Evolutionary conservation across 352 stramenopile genomes (phyloP), one percentile per base, ranked within the genome.

Genomic region (Thalassiosira delicatula): DNA sequence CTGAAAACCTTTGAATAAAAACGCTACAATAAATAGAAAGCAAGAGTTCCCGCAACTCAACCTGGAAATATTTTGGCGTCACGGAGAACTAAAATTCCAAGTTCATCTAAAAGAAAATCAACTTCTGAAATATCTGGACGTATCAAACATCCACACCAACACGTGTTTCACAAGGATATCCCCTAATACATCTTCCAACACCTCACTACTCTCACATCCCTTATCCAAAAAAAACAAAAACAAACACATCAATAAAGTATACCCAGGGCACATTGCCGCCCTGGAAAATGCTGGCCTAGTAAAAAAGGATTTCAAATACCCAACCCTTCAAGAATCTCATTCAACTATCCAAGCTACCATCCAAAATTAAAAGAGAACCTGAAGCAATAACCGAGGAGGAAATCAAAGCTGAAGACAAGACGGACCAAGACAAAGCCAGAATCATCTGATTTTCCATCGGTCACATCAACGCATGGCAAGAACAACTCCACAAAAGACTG

Each of bases 21-120:
- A n/a, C n/a, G n/a, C n/a, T n/a, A n/a, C n/a, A n/a, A n/a, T n/a
- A n/a, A n/a, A n/a, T n/a, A n/a, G n/a, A n/a, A n/a, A n/a, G n/a
- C n/a, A n/a, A n/a, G n/a, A n/a, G n/a, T n/a, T n/a, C n/a, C n/a
- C n/a, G n/a, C n/a, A n/a, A n/a, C n/a, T n/a, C n/a, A n/a, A n/a
- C n/a, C n/a, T n/a, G n/a, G n/a, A n/a, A n/a, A n/a, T n/a, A n/a
- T n/a, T n/a, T n/a, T n/a, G n/a, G n/a, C n/a, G n/a, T n/a, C n/a
- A n/a, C n/a, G n/a, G n/a, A n/a, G n/a, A n/a, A n/a, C n/a, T n/a
- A n/a, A n/a, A n/a, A n/a, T n/a, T n/a, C n/a, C n/a, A n/a, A n/a
- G n/a, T n/a, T n/a, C n/a, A n/a, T n/a, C n/a, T n/a, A n/a, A n/a
- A 81, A 85, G 25, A 44, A 0, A 85, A 77, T 23, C 63, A 85